These are phyloP conservation scores for Pelargonium myrrhifolium DNA, from an alignment of 441 rosid genomes.

Conservation along the genomic window DNA sequence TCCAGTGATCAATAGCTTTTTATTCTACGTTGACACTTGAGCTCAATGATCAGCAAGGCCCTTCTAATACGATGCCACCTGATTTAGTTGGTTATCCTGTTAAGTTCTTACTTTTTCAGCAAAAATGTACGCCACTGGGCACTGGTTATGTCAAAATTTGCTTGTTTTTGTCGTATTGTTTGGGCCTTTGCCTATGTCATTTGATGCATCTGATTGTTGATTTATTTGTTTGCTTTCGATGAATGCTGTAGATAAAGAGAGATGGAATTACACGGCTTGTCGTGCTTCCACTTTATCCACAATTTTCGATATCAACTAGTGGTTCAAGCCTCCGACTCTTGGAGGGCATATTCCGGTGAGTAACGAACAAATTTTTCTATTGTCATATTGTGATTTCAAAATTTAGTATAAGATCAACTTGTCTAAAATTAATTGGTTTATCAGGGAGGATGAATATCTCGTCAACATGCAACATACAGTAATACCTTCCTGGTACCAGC, in stretches of 20 bases:
- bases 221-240: background rate
- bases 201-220: background rate
- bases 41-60: too few species aligned
- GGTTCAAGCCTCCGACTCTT: conserved; percentile 96
- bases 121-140: too few species aligned
- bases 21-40: background rate
- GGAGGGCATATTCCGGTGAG: conserved; percentile 84
- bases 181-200: background rate
- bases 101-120: too few species aligned
- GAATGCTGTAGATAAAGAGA: conserved; percentile 48
- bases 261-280: conserved; percentile 87
- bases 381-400: conserved; percentile 9
- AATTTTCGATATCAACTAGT: conserved; percentile 95
- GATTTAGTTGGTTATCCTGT: too few species aligned
- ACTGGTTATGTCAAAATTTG: too few species aligned
- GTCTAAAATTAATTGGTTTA: conserved; percentile 20
- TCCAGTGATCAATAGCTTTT: conserved; percentile 7
- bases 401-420: conserved; percentile 6
- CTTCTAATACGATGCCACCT: too few species aligned
- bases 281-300: conserved; percentile 97
- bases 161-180: too few species aligned
- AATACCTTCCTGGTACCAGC: conserved; percentile 98
- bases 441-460: conserved; percentile 92
- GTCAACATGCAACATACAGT: conserved; percentile 98
- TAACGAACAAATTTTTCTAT: conserved; percentile 10